Conservation (phyloP, 2,329 filamentous ascomycete genomes). For the Metarhizium anisopliae region DNA sequence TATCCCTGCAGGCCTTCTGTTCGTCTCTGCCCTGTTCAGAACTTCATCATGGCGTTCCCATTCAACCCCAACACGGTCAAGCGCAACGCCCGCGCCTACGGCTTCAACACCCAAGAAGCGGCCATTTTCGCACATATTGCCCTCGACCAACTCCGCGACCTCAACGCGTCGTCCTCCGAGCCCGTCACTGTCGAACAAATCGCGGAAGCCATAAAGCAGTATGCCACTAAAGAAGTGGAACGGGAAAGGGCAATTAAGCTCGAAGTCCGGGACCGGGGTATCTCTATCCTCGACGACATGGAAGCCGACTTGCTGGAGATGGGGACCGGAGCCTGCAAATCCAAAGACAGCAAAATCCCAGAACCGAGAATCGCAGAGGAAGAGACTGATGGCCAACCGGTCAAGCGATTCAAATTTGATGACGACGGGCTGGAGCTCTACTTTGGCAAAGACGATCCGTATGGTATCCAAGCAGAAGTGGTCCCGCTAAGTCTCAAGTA, state of each 20-base stretch:
- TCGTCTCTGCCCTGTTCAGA: neutral
- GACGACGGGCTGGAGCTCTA: slow-evolving; percentile 16
- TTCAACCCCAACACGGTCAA: slow-evolving; percentile 11
- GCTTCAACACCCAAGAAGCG: slow-evolving; percentile 12
- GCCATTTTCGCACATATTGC: slow-evolving; percentile 14
- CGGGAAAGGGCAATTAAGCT: slow-evolving; percentile 1
- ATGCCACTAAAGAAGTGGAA: slow-evolving; percentile 11
- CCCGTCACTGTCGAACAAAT: slow-evolving; percentile 11
- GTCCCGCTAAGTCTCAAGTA: slow-evolving; percentile 10
- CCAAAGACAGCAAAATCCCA: slow-evolving; percentile 1
- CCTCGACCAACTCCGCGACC: slow-evolving; percentile 11
- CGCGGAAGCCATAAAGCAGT: slow-evolving; percentile 13
- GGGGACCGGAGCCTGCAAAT: neutral
- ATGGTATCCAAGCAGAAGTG: slow-evolving; percentile 8
- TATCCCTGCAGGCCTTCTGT: neutral
- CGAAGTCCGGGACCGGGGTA: slow-evolving; percentile 3
- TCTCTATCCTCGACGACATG: slow-evolving; percentile 10
- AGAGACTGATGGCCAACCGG: slow-evolving; percentile 7
- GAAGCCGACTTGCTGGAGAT: slow-evolving; percentile 3
- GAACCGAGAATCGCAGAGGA: slow-evolving; percentile 7
- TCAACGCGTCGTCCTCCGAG: slow-evolving; percentile 5
- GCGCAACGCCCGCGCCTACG: slow-evolving; percentile 11
- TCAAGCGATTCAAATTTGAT: slow-evolving; percentile 21
- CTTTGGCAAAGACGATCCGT: slow-evolving; percentile 22
- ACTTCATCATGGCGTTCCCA: slow-evolving; percentile 1